A percentile compares a stretch with the other conserved stretches of the same genome.
These are phyloP conservation scores for Macadamia integrifolia DNA, from an alignment of 164 flowering plant species.

Conservation along the genomic window DNA sequence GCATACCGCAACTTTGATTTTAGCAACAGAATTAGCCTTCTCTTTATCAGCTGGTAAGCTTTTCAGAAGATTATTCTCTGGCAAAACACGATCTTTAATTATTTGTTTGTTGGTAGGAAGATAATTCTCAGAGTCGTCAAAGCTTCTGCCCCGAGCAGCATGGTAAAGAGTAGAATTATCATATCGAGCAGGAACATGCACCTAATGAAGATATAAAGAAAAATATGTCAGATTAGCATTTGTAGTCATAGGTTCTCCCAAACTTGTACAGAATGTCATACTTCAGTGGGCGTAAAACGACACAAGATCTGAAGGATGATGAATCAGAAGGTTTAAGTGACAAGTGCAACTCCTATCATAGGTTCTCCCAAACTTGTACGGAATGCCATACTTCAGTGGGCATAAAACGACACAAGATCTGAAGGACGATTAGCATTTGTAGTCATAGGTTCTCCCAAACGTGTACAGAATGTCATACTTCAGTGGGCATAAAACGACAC, in stretches of 20 bases:
- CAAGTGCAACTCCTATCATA: neutral
- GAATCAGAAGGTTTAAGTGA: neutral
- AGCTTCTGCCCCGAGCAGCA: constrained; percentile 56
- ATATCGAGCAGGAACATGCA: constrained; percentile 39
- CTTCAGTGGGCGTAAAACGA: neutral
- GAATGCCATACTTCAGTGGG: neutral
- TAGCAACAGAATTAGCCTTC: constrained; percentile 64
- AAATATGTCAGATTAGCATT: constrained; percentile 1
- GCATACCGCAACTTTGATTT: constrained; percentile 89
- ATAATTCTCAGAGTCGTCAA: constrained; percentile 72
- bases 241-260: neutral
- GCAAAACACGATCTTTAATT: constrained; percentile 38
- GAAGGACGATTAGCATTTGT: neutral
- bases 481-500: neutral
- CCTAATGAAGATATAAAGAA: constrained; percentile 26
- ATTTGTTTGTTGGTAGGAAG: constrained; percentile 35
- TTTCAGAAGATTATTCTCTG: constrained; percentile 50
- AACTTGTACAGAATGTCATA: neutral
- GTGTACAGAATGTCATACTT: neutral
- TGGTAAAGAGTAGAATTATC: constrained; percentile 38
- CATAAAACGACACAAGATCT: neutral
- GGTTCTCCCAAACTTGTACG: neutral
- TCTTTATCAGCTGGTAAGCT: constrained; percentile 58
- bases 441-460: neutral
- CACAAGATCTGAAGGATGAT: neutral